Percentiles rank a stretch among this genome's conserved stretches.
These are phyloP conservation scores for Coccomyxa sp. DNA, from an alignment of 139 green algal genomes.

Conservation along the genomic window DNA sequence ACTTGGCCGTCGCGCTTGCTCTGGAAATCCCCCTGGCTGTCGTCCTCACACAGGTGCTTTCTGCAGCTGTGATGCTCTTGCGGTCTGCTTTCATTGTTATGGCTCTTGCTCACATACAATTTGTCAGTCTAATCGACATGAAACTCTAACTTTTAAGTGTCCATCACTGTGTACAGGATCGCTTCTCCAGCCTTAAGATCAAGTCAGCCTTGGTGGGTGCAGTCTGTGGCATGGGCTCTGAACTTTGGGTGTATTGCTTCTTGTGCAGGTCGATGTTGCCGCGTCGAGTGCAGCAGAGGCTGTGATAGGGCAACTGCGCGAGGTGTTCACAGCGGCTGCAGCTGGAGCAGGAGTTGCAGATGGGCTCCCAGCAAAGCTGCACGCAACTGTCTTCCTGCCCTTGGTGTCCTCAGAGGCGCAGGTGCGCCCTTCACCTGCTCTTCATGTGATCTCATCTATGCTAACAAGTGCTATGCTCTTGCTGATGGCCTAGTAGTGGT, in stretches of 20 bases:
- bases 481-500: no score
- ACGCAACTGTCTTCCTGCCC: background rate
- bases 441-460: background rate
- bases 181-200: no score
- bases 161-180: no score
- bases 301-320: background rate
- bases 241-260: background rate
- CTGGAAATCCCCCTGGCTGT: constrained; percentile 69
- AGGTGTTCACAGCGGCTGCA: background rate
- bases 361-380: background rate
- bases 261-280: constrained; percentile 27
- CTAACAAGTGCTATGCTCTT: background rate
- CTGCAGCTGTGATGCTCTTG: background rate
- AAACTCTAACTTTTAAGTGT: no score
- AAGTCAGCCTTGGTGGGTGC: no score
- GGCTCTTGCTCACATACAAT: no score
- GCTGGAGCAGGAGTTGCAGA: background rate
- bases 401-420: constrained; percentile 13
- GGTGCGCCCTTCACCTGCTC: background rate
- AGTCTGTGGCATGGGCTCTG: no score
- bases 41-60: constrained; percentile 65
- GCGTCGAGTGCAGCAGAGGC: constrained; percentile 6
- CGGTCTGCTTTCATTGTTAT: background rate
- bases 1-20: constrained; percentile 69
- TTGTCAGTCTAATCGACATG: no score